Conservation (phyloP, 2,329 filamentous ascomycete species). For the Aspergillus sp. region DNA sequence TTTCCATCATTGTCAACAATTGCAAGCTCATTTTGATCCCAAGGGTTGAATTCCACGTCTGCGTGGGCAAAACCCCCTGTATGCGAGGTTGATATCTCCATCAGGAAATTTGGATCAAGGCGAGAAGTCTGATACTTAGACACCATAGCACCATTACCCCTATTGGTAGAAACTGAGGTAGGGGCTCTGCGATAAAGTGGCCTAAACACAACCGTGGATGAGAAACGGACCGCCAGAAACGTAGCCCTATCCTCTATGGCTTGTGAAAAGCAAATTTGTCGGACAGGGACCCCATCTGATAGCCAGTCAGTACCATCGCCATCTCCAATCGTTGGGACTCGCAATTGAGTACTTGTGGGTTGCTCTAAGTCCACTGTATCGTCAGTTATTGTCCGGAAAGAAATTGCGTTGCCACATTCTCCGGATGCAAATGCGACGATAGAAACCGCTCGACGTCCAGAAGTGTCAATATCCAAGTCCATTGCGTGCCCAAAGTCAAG, state of each 20-base stretch:
- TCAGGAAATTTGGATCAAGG: constrained; percentile 49
- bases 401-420: constrained; percentile 48
- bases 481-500: constrained; percentile 53
- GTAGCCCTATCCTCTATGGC: constrained; percentile 39
- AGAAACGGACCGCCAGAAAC: constrained; percentile 54
- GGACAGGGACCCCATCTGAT: constrained; percentile 50
- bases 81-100: constrained; percentile 42
- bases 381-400: constrained; percentile 40
- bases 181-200: constrained; percentile 37
- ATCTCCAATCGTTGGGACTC: constrained; percentile 42
- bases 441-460: constrained; percentile 29
- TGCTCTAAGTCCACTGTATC: constrained; percentile 25
- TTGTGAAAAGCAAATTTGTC: constrained; percentile 55
- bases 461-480: constrained; percentile 32
- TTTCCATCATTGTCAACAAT: constrained; percentile 54
- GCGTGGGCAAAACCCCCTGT: constrained; percentile 52
- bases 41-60: constrained; percentile 61
- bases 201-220: constrained; percentile 50
- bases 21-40: constrained; percentile 57
- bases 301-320: constrained; percentile 51
- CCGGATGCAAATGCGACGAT: constrained; percentile 44
- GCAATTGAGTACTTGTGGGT: constrained; percentile 26
- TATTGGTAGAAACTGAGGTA: constrained; percentile 21
- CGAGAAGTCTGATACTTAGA: constrained; percentile 32
- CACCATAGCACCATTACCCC: constrained; percentile 13